Evolutionary conservation across 495 filamentous ascomycete species (phyloP).

Genomic region (Clavariopsis aquatica): DNA sequence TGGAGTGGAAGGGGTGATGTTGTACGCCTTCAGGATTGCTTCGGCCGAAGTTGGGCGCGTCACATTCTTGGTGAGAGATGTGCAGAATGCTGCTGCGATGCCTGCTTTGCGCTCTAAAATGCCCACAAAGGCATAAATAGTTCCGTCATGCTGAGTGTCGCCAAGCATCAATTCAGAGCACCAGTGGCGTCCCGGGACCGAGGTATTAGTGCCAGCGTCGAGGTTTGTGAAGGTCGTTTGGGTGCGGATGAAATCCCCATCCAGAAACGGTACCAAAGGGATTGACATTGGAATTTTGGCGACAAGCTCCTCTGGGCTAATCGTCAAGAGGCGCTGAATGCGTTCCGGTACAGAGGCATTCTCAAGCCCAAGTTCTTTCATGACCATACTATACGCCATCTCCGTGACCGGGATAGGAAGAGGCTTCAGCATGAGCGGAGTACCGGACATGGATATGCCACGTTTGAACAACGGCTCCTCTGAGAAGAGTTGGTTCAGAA

Average conservation of each 20-base stretch:
- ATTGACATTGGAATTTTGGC: constrained; percentile 37
- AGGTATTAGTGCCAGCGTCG: constrained; percentile 13
- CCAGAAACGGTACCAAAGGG: constrained; percentile 41
- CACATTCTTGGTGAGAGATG: constrained; percentile 37
- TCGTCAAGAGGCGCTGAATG: constrained; percentile 43
- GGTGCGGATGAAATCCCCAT: constrained; percentile 45
- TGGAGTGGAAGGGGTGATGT: constrained; percentile 34
- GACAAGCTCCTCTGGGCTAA: constrained; percentile 44
- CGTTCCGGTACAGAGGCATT: constrained; percentile 40
- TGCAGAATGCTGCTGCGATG: constrained; percentile 43
- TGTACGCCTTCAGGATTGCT: constrained; percentile 44
- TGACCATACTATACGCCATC: constrained; percentile 44
- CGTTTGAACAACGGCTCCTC: constrained; percentile 48
- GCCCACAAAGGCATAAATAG: constrained; percentile 38
- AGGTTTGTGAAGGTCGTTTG: constrained; percentile 39
- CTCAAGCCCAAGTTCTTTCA: constrained; percentile 46
- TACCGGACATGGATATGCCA: constrained; percentile 48
- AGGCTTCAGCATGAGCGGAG: constrained; percentile 43
- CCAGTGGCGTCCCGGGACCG: constrained; percentile 23
- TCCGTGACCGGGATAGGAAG: constrained; percentile 44
- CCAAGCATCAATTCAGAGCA: constrained; percentile 51
- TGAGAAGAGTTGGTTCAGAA: constrained; percentile 48
- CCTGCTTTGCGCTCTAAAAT: constrained; percentile 36
- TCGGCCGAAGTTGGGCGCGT: constrained; percentile 32
- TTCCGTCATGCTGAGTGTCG: constrained; percentile 47